Conservation (phyloP, 148 eudicot genomes). For the Spergularia marina region DNA sequence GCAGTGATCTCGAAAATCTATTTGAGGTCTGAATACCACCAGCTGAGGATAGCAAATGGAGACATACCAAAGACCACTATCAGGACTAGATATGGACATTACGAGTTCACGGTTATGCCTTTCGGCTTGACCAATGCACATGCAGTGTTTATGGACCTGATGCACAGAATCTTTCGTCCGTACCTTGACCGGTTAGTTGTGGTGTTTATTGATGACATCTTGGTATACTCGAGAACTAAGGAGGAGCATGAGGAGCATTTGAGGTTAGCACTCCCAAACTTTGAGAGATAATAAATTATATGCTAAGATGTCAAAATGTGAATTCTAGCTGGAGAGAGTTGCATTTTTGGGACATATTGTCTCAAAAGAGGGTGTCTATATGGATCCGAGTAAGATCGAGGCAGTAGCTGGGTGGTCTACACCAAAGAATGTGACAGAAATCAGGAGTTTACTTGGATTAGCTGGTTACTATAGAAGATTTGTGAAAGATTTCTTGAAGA, state of each 20-base stretch:
- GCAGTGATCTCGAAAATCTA: background rate
- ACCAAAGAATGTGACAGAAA: too few species aligned
- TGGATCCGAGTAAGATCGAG: background rate
- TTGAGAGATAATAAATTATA: background rate
- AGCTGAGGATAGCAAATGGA: background rate
- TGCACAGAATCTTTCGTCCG: background rate
- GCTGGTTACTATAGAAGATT: too few species aligned
- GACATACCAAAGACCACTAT: background rate
- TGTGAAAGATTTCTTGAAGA: too few species aligned
- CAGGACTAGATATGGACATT: background rate
- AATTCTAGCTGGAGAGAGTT: background rate
- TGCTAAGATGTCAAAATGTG: background rate
- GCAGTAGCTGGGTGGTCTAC: background rate
- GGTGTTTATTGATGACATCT: background rate
- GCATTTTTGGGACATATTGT: background rate
- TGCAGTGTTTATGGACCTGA: background rate
- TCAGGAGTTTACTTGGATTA: too few species aligned
- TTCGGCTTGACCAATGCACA: background rate
- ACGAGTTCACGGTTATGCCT: background rate
- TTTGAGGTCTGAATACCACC: background rate
- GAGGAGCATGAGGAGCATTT: background rate
- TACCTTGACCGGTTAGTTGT: background rate
- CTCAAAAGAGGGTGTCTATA: background rate
- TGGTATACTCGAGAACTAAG: background rate
- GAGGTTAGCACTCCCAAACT: background rate